A percentile compares a stretch with the other conserved stretches of the same genome.
Evolutionary conservation across 305 asterid species (phyloP).

Genomic region (Solanum hybrid): DNA sequence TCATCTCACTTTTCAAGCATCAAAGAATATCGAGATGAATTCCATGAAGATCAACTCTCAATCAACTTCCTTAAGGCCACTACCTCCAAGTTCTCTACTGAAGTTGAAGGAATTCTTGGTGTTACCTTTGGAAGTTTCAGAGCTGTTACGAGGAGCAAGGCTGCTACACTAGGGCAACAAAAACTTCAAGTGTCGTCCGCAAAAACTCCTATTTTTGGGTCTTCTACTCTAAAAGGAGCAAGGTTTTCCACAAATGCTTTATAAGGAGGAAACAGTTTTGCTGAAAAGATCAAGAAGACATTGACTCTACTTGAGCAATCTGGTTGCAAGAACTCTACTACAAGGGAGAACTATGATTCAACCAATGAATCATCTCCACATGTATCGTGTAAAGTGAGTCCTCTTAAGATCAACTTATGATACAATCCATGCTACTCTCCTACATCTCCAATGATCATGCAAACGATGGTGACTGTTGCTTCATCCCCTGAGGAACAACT

Average conservation of each 20-base stretch:
- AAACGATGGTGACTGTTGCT: not conserved
- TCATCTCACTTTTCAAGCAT: not conserved
- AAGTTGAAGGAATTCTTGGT: not conserved
- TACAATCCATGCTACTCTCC: not conserved
- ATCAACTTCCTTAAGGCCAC: not conserved
- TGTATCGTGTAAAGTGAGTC: not conserved
- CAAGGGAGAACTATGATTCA: not conserved
- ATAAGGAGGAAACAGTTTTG: not conserved
- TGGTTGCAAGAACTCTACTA: not conserved
- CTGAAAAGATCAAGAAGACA: not conserved
- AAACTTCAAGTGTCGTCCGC: not conserved
- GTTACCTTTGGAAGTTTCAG: not conserved
- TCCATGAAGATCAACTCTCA: not conserved
- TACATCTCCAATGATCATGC: not conserved
- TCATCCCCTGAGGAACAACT: not conserved
- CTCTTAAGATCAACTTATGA: not conserved
- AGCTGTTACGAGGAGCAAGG: not conserved
- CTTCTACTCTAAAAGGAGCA: not conserved
- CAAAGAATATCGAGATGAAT: not conserved
- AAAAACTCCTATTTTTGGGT: not conserved
- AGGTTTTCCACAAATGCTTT: not conserved
- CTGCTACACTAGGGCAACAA: not conserved
- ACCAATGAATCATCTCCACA: not conserved
- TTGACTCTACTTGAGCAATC: not conserved
- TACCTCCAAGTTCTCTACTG: not conserved